Evolutionary conservation across 371 early-diverging fungal genomes (phyloP).

Genomic region (Dichotomocladium elegans): DNA sequence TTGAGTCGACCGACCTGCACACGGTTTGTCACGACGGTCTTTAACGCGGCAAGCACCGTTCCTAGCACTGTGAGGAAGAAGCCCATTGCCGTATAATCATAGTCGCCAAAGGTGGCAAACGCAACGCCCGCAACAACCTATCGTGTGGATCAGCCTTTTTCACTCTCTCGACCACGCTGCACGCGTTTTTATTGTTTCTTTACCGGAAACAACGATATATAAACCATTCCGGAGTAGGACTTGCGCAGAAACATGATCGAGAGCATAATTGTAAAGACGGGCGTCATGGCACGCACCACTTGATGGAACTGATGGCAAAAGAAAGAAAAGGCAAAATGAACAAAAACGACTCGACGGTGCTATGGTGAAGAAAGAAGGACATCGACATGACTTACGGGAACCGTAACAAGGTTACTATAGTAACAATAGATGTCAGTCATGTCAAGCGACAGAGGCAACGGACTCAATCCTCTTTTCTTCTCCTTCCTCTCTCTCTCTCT

Average conservation of each 20-base stretch:
- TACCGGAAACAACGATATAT: conserved; percentile 63
- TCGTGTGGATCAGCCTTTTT: too few species aligned
- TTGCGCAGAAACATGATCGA: conserved; percentile 56
- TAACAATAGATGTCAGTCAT: not conserved
- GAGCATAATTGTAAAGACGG: conserved; percentile 75
- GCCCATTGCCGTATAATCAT: conserved; percentile 66
- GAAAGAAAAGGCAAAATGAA: too few species aligned
- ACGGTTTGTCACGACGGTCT: conserved; percentile 84
- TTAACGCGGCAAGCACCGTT: conserved; percentile 74
- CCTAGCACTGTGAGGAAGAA: conserved; percentile 80
- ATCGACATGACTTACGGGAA: conserved; percentile 31
- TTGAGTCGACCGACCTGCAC: conserved; percentile 76
- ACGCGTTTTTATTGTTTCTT: too few species aligned
- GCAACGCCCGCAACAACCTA: conserved; percentile 81
- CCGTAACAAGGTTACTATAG: conserved; percentile 49
- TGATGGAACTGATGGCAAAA: too few species aligned
- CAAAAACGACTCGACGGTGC: too few species aligned
- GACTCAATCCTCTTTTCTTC: conserved; percentile 1
- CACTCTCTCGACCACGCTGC: too few species aligned
- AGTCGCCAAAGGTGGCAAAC: conserved; percentile 82
- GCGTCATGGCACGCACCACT: conserved; percentile 84
- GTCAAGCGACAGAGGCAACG: not conserved
- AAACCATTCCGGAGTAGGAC: conserved; percentile 54
- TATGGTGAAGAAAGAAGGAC: conserved; percentile 1
- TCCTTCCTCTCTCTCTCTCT: not conserved